Evolutionary conservation across 352 stramenopile species (phyloP), one percentile per base, ranked within the genome.

Genomic region (Globisporangium megalacanthum): DNA sequence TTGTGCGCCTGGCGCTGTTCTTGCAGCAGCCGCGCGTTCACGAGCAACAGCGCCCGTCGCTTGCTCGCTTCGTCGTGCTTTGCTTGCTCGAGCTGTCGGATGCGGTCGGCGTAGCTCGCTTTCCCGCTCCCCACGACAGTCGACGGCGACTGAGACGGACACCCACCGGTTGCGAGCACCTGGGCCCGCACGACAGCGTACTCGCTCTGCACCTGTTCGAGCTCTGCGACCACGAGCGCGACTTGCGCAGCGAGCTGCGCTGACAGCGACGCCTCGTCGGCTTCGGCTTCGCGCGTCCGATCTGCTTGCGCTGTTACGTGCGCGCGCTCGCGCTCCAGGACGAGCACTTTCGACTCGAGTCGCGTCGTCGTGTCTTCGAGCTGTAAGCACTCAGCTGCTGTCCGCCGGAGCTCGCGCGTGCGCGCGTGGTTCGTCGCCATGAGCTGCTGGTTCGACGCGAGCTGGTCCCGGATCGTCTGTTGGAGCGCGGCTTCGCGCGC

Each of bases 11-110:
- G 75, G 45, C 81, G 79, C 13, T 86, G 79, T 11, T 85, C 74
- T 52, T 86, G 79, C 14, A 85, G 72, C 25, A 88, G 66, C 48
- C 86, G 86, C 6, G 79, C 72, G 31, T 89, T 89, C 15, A 82
- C 68, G 9, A 89, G 57, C 29, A 89, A 61, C 6, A 89, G 57
- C 37, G 86, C 79, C n/a, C 79, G 66, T 10, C 77, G 74, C 47
- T 85, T 89, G 17, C 70, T 58, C n/a, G 77, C 66, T 35, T 80
- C 69, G 10, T 69, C 59, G 11, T 73, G 49, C 49, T 79, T 77
- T 10, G 61, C 61, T 14, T 72, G 50, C 17, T 89, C 75, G 5
- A 88, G 57, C 29, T 83, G 73, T 6, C 75, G 71, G n/a, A 89
- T 73, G 4, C 65, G 72, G 19, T 70, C 70, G 46, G 68, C 48